These are phyloP conservation scores for Epithele typhae DNA, from an alignment of 768 basidiomycete species.

Conservation along the genomic window DNA sequence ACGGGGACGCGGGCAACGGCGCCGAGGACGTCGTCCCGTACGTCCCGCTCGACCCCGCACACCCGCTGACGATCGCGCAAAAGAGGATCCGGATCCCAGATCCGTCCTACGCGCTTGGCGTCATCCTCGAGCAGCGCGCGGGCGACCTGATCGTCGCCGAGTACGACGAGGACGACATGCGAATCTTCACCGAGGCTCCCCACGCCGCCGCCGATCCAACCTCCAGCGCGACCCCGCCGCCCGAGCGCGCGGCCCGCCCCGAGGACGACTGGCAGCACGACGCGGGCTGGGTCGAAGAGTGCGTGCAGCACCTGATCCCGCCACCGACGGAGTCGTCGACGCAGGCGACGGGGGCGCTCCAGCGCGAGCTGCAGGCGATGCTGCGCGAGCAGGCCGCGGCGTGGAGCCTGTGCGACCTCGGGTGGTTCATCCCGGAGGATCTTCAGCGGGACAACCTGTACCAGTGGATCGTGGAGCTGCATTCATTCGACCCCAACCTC, in stretches of 20 bases:
- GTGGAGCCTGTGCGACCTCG: slow-evolving; percentile 48
- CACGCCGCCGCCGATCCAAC: no score
- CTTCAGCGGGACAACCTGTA: slow-evolving; percentile 63
- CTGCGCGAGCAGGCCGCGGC: slow-evolving; percentile 52
- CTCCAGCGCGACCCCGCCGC: neutral
- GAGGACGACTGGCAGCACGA: slow-evolving; percentile 54
- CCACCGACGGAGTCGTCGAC: slow-evolving; percentile 56
- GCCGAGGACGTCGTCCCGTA: slow-evolving; percentile 28
- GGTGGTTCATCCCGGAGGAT: slow-evolving; percentile 71
- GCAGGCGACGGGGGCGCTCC: slow-evolving; percentile 52
- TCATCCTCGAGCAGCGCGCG: slow-evolving; percentile 38
- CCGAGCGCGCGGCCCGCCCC: no score
- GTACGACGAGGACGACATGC: slow-evolving; percentile 47
- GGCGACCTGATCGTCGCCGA: slow-evolving; percentile 39
- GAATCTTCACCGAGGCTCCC: slow-evolving; percentile 32
- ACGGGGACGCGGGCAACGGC: neutral
- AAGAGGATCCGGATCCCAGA: slow-evolving; percentile 48
- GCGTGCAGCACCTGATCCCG: slow-evolving; percentile 47
- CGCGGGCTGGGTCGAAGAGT: slow-evolving; percentile 40
- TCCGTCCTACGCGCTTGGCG: slow-evolving; percentile 49
- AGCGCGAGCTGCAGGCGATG: slow-evolving; percentile 58
- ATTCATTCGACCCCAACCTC: slow-evolving; percentile 58
- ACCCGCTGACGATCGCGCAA: slow-evolving; percentile 36
- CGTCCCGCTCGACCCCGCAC: slow-evolving; percentile 45
- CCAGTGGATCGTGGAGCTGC: slow-evolving; percentile 72